phyloP scores from a whole-genome alignment of 192 early-diverging fungal genomes.

The Geranomyces variabilis region DNA sequence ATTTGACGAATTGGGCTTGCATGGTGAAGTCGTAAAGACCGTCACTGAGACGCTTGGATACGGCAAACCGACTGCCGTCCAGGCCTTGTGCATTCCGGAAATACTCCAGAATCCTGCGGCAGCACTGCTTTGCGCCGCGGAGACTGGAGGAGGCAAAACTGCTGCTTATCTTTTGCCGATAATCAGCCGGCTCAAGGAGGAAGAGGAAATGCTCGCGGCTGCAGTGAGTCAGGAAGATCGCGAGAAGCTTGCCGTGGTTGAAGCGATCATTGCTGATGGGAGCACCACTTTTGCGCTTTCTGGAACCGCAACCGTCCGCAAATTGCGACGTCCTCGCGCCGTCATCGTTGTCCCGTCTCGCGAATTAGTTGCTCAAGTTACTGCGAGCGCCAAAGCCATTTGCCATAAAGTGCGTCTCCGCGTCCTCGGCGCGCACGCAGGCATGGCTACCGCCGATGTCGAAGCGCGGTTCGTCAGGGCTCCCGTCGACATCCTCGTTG shows the following conservation, averaged over 20 bases:
- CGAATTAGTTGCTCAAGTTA: constrained; percentile 82
- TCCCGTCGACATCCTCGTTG: constrained; percentile 83
- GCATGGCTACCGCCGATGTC: constrained; percentile 8
- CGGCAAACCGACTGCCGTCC: constrained; percentile 77
- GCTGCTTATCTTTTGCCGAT: constrained; percentile 83
- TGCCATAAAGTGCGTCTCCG: constrained; percentile 72
- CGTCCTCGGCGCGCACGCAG: constrained; percentile 53
- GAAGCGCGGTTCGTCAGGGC: constrained; percentile 48
- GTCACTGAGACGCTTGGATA: constrained; percentile 38
- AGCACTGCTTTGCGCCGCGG: constrained; percentile 74
- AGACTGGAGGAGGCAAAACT: constrained; percentile 93
- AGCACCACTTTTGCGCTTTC: constrained; percentile 6
- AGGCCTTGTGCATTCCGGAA: constrained; percentile 80
- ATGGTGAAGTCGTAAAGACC: constrained; percentile 56
- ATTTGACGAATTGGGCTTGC: constrained; percentile 71
- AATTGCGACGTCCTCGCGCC: constrained; percentile 77
- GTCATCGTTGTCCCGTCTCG: constrained; percentile 87
- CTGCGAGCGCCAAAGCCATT: constrained; percentile 70
- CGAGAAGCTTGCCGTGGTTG: constrained; percentile 7
- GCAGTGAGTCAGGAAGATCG: constrained; percentile 28
- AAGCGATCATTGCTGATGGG: constrained; percentile 20
- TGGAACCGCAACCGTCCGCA: constrained; percentile 51
- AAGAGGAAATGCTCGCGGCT: constrained; percentile 30
- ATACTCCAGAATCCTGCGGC: constrained; percentile 44
- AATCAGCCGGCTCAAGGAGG: constrained; percentile 74